Evolutionary conservation across 768 basidiomycete genomes (phyloP), one percentile per base, ranked within the genome.

Genomic region (Tylopilus subfusipes): DNA sequence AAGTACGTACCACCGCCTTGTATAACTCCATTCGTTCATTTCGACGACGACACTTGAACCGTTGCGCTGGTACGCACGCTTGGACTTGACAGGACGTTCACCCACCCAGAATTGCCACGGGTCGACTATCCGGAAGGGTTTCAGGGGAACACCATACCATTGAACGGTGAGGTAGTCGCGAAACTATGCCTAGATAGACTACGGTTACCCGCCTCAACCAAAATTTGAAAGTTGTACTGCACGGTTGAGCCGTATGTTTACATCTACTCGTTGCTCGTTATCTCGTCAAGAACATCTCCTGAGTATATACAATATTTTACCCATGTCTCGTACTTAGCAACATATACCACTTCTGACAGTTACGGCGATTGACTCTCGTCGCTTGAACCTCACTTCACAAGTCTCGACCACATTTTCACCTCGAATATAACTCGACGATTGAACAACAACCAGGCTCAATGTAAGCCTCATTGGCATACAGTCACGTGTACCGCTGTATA

Each of bases 121-220:
- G 79, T 85, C 0, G 73, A 76, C 19, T 93, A 95, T 61, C 91
- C 92, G 0, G 82, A 87, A 38, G 94, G 90, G n/a, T 97, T 97
- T 74, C 88, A 86, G 63, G 80, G 93, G 73, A 93, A 89, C 67
- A 78, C 76, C 13, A 97, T 97, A 55, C 93, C 93, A 3, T 78
- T 97, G 29, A 82, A 93, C 67, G 90, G 85, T 8, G 78, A 75
- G 36, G 75, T 75, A 0, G 88, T 93, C 5, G 87, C 85, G 5
- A 74, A 75, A 11, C 61, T 90, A 19, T 82, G 81, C 58, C 64
- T 78, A 10, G 78, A 85, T 54, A 75, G 85, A 43, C 69, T 90
- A 18, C 50, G 54, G 42, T 46, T 65, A 13, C 7, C 49, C 14
- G n/a, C n/a, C n/a, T n/a, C 57, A 12, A 9, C 38, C 10, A 19